Evolutionary conservation across 2,329 filamentous ascomycete genomes (phyloP).

Genomic region (Sporothrix euskadiensis): DNA sequence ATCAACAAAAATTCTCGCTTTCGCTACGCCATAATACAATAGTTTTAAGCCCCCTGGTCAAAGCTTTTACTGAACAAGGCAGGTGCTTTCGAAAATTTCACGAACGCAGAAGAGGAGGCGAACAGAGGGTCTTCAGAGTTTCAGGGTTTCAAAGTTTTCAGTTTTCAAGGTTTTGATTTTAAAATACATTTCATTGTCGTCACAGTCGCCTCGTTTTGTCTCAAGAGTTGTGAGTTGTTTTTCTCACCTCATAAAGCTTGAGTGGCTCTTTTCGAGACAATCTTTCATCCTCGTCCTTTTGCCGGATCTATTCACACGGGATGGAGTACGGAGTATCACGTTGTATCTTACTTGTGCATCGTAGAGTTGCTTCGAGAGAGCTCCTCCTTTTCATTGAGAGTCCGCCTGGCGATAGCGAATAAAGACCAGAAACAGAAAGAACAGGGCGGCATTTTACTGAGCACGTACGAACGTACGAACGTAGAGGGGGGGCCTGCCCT

Average conservation of each 20-base stretch:
- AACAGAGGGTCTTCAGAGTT: not conserved
- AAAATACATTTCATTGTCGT: not conserved
- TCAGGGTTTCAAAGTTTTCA: not conserved
- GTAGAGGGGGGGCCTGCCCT: too few species aligned
- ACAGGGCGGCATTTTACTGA: not conserved
- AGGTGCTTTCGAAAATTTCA: not conserved
- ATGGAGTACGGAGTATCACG: not conserved
- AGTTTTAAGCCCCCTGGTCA: not conserved
- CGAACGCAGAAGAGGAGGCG: not conserved
- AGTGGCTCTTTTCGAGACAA: not conserved
- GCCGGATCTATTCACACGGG: not conserved
- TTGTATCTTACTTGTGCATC: too few species aligned
- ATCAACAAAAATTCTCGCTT: too few species aligned
- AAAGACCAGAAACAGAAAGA: not conserved
- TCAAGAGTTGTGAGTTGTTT: too few species aligned
- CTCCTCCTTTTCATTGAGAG: too few species aligned
- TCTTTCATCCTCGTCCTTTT: not conserved
- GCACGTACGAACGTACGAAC: too few species aligned
- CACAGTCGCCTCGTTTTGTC: not conserved
- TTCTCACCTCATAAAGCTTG: not conserved
- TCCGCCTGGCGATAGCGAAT: not conserved
- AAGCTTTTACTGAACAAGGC: constrained; percentile 10
- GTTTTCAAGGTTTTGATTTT: not conserved
- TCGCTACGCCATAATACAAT: not conserved
- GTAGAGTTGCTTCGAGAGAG: not conserved